Conservation (phyloP, 108 stramenopile genomes). For the Bacterosira constricta region DNA sequence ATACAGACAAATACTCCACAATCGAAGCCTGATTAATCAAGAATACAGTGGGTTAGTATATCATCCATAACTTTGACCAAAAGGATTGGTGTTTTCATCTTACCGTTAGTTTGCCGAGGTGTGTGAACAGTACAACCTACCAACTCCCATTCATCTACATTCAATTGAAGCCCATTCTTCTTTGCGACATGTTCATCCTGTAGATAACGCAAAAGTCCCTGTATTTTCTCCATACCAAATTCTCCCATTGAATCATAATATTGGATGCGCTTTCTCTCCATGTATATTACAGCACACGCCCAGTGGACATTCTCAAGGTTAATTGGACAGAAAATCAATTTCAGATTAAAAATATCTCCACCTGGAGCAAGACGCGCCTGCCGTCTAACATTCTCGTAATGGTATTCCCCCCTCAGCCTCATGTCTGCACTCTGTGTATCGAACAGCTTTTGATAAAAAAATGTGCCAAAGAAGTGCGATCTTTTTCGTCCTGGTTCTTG, state of each 20-base stretch:
- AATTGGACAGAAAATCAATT: constrained; percentile 92
- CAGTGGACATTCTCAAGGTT: constrained; percentile 92
- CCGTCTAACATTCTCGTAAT: constrained; percentile 91
- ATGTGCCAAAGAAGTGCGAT: constrained; percentile 93
- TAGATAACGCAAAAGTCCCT: constrained; percentile 73
- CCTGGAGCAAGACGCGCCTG: constrained; percentile 92
- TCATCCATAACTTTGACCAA: no score
- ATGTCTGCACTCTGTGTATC: constrained; percentile 65
- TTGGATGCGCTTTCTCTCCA: constrained; percentile 85
- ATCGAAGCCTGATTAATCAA: constrained; percentile 77
- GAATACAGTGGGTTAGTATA: not conserved
- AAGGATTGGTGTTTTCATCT: constrained; percentile 31
- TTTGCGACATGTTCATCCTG: constrained; percentile 85
- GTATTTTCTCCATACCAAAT: constrained; percentile 52
- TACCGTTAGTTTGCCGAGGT: constrained; percentile 86
- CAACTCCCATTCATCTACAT: constrained; percentile 73
- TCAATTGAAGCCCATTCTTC: constrained; percentile 62
- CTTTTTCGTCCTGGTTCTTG: constrained; percentile 61
- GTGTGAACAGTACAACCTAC: constrained; percentile 61
- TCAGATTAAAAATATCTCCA: constrained; percentile 89
- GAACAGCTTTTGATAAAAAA: constrained; percentile 92
- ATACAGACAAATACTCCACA: constrained; percentile 94
- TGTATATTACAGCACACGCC: constrained; percentile 89
- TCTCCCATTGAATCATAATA: constrained; percentile 83
- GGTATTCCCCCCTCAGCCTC: constrained; percentile 68